phyloP scores from a whole-genome alignment of 192 early-diverging fungal genomes.

The Entrophospora sp. region DNA sequence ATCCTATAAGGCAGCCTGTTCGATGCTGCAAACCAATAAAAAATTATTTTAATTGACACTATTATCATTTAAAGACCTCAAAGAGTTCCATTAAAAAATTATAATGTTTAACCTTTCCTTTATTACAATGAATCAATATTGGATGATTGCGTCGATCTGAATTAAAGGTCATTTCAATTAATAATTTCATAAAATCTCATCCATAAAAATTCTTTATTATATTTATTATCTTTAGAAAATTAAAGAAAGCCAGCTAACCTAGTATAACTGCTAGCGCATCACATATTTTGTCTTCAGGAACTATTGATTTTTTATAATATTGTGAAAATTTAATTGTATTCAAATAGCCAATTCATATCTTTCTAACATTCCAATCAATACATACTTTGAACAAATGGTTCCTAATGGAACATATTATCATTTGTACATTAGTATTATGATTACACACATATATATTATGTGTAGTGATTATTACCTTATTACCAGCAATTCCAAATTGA shows the following conservation, averaged over 20 bases:
- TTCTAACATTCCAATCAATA: not conserved
- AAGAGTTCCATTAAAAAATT: conserved; percentile 15
- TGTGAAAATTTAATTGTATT: not conserved
- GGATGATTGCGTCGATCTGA: conserved; percentile 67
- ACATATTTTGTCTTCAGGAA: conserved; percentile 53
- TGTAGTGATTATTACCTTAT: conserved; percentile 75
- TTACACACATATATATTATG: no score
- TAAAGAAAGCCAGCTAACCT: conserved; percentile 25
- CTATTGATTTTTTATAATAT: conserved; percentile 22
- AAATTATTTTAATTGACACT: not conserved
- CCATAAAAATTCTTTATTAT: no score
- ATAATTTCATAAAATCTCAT: conserved; percentile 23
- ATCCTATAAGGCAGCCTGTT: conserved; percentile 94
- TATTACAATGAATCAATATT: conserved; percentile 94
- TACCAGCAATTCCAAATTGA: conserved; percentile 85
- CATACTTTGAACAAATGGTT: not conserved
- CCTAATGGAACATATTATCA: not conserved
- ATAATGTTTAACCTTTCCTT: conserved; percentile 63
- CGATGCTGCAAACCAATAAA: conserved; percentile 47
- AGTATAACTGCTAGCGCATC: conserved; percentile 46
- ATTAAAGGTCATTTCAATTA: conserved; percentile 26
- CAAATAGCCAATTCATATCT: not conserved
- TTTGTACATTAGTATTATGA: not conserved
- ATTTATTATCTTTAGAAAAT: no score
- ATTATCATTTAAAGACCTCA: not conserved